Percentiles rank a stretch among this genome's conserved stretches.
These are phyloP conservation scores for Casuarina cunninghamiana DNA, from an alignment of 306 rosid genomes.

Conservation along the genomic window DNA sequence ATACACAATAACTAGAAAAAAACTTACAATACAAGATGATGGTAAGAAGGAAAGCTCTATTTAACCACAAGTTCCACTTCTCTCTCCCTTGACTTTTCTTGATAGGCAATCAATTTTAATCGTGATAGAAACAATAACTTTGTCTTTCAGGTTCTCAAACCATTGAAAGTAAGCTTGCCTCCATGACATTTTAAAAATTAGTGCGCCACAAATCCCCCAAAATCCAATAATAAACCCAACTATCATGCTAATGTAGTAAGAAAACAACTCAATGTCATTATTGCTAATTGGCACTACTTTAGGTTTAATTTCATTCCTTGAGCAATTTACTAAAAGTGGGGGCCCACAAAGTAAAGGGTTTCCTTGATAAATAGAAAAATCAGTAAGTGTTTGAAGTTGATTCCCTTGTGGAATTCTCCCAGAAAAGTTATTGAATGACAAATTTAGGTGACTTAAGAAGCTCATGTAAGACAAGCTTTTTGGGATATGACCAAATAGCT, in stretches of 20 bases:
- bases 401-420: slow-evolving; percentile 17
- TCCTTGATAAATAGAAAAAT: slow-evolving; percentile 1
- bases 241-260: not conserved
- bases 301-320: too few species aligned
- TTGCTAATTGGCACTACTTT: not conserved
- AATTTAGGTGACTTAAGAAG: slow-evolving; percentile 1
- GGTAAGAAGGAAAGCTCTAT: too few species aligned
- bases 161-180: slow-evolving; percentile 15
- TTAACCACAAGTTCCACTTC: too few species aligned
- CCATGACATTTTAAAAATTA: not conserved
- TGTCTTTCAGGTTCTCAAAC: not conserved
- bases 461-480: too few species aligned
- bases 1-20: too few species aligned
- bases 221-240: slow-evolving; percentile 18
- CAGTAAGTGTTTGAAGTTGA: slow-evolving; percentile 15
- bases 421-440: slow-evolving; percentile 6
- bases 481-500: too few species aligned
- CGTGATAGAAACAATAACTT: not conserved
- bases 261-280: not conserved
- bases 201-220: not conserved
- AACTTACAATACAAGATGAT: too few species aligned
- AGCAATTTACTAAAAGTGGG: not conserved
- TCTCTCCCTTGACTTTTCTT: not conserved
- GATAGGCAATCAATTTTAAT: not conserved
- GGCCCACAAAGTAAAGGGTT: slow-evolving; percentile 10